These are phyloP conservation scores for Malassezia arunalokei DNA, from an alignment of 1,284 basidiomycete species.

Conservation along the genomic window DNA sequence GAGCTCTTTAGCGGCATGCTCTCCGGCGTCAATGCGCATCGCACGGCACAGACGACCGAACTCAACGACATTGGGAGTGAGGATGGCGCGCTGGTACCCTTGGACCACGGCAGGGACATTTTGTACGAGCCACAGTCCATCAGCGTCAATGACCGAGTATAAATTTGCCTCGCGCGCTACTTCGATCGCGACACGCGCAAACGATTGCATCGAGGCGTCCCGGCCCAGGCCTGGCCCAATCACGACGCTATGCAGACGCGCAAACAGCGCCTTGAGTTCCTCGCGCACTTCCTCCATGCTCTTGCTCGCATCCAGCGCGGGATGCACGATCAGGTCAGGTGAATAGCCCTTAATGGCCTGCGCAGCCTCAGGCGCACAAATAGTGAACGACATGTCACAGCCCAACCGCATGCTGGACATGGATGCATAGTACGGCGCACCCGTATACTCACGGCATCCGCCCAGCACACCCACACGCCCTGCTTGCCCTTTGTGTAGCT, in stretches of 20 bases:
- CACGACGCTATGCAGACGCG: conserved; percentile 77
- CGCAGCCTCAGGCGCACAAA: conserved; percentile 76
- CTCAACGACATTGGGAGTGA: conserved; percentile 91
- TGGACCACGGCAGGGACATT: conserved; percentile 62
- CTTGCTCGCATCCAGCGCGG: conserved; percentile 54
- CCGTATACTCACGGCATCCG: conserved; percentile 85
- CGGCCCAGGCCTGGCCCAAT: conserved; percentile 70
- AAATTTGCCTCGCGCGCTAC: conserved; percentile 55
- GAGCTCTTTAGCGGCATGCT: conserved; percentile 48
- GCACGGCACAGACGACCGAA: conserved; percentile 71
- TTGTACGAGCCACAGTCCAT: conserved; percentile 68
- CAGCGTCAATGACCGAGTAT: conserved; percentile 86
- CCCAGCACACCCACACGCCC: conserved; percentile 88
- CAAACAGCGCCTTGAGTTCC: conserved; percentile 59
- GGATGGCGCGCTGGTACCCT: conserved; percentile 66
- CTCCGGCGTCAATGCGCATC: conserved; percentile 51
- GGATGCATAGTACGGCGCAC: conserved; percentile 67
- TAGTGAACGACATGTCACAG: conserved; percentile 86
- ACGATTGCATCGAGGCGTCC: conserved; percentile 74
- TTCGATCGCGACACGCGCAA: conserved; percentile 50
- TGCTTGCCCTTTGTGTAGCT: conserved; percentile 89
- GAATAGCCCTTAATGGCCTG: conserved; percentile 89
- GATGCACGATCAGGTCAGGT: conserved; percentile 87
- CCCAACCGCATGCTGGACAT: conserved; percentile 50
- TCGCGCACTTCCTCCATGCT: conserved; percentile 48